Conservation (phyloP, 2,329 filamentous ascomycete species). For the Colletotrichum agaves region DNA sequence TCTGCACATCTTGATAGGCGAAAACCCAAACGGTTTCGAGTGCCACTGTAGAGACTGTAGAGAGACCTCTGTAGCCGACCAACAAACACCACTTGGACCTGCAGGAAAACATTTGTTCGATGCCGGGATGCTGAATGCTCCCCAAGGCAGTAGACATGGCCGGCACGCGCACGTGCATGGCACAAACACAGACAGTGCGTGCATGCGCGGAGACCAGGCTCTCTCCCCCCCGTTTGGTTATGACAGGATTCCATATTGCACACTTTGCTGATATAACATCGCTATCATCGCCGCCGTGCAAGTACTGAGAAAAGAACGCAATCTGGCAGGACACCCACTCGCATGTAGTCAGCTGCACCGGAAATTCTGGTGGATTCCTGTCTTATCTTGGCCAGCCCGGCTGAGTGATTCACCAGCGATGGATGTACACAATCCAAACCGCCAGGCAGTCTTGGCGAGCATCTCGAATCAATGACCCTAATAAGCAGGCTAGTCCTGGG, state of each 20-base stretch:
- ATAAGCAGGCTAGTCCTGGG: not conserved
- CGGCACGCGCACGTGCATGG: conserved; percentile 4
- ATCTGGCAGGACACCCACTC: not conserved
- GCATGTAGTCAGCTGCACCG: conserved; percentile 3
- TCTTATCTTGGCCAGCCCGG: not conserved
- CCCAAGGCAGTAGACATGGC: not conserved
- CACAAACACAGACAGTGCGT: conserved; percentile 10
- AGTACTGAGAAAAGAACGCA: not conserved
- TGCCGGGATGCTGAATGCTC: conserved; percentile 14
- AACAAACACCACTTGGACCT: conserved; percentile 11
- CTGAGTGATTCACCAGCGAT: not conserved
- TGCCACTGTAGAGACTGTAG: not conserved
- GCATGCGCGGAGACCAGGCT: conserved; percentile 3
- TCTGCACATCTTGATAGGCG: not conserved
- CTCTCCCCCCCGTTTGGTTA: not conserved
- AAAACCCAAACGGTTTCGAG: not conserved
- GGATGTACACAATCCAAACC: not conserved
- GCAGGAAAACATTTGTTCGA: conserved; percentile 13
- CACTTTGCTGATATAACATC: not conserved
- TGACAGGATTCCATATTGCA: not conserved
- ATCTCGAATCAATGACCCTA: not conserved
- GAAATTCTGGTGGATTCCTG: conserved; percentile 7
- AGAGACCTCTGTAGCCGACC: too few relatives aligned
- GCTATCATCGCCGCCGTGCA: not conserved
- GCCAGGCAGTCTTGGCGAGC: not conserved